A percentile compares a stretch with the other conserved stretches of the same genome.
Conservation (phyloP, 1,284 basidiomycete species). For the Neotropicomus parvogracilis region DNA sequence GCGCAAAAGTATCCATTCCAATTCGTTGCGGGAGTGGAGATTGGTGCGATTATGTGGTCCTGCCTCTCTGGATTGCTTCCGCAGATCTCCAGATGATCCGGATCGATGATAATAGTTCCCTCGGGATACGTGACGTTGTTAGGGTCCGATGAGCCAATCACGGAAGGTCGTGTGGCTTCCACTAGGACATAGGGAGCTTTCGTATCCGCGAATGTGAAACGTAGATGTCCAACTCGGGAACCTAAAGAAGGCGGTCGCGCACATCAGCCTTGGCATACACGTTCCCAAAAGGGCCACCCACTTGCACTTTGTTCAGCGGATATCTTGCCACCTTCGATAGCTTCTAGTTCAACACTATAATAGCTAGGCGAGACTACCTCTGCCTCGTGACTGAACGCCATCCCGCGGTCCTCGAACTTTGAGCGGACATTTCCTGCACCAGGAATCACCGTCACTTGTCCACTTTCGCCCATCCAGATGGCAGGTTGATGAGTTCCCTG, state of each 20-base stretch:
- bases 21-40: slow-evolving; percentile 46
- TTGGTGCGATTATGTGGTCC: slow-evolving; percentile 65
- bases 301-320: slow-evolving; percentile 68
- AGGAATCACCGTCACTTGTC: slow-evolving; percentile 59
- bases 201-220: slow-evolving; percentile 61
- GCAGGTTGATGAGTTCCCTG: slow-evolving; percentile 81
- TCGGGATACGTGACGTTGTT: slow-evolving; percentile 59
- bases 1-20: slow-evolving; percentile 73
- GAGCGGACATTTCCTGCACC: slow-evolving; percentile 53
- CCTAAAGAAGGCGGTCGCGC: slow-evolving; percentile 39
- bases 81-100: slow-evolving; percentile 51
- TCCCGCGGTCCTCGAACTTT: slow-evolving; percentile 57
- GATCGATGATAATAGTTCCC: slow-evolving; percentile 54
- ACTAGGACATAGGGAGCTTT: slow-evolving; percentile 60
- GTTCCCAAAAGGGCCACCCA: slow-evolving; percentile 35
- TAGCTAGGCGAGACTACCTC: slow-evolving; percentile 67
- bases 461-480: slow-evolving; percentile 89
- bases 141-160: slow-evolving; percentile 58
- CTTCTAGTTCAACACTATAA: slow-evolving; percentile 61
- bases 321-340: slow-evolving; percentile 48
- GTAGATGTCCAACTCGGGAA: slow-evolving; percentile 74
- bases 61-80: slow-evolving; percentile 74
- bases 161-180: slow-evolving; percentile 63
- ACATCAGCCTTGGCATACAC: not conserved
- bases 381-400: slow-evolving; percentile 53